These are phyloP conservation scores for Spiraea crenata DNA, from an alignment of 331 rosid genomes.

Conservation along the genomic window DNA sequence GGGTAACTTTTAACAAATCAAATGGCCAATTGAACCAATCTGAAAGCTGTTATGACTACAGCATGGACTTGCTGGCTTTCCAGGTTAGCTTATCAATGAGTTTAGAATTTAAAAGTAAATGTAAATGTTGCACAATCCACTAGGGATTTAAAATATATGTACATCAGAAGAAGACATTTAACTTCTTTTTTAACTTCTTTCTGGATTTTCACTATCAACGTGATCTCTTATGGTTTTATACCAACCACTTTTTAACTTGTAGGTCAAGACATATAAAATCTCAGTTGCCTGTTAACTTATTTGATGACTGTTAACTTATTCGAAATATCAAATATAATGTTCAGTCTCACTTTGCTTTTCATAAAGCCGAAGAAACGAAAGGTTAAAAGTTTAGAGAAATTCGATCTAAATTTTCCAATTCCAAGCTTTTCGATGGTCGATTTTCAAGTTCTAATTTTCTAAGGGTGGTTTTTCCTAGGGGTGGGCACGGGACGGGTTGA, in stretches of 20 bases:
- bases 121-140: not conserved
- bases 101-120: not conserved
- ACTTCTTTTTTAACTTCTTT: slow-evolving; percentile 39
- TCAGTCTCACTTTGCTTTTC: slow-evolving; percentile 26
- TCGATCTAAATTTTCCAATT: not conserved
- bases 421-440: too few relatives aligned
- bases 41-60: not conserved
- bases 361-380: slow-evolving; percentile 5
- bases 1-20: too few relatives aligned
- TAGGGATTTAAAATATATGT: not conserved
- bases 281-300: slow-evolving; percentile 29
- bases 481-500: too few relatives aligned
- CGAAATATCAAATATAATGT: slow-evolving; percentile 6
- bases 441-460: too few relatives aligned
- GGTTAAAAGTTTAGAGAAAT: not conserved
- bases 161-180: slow-evolving; percentile 29
- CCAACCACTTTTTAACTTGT: not conserved
- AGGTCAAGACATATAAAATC: slow-evolving; percentile 20
- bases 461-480: too few relatives aligned
- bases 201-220: slow-evolving; percentile 6
- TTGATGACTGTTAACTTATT: slow-evolving; percentile 21
- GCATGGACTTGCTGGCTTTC: not conserved
- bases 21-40: too few relatives aligned
- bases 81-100: not conserved
- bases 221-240: slow-evolving; percentile 11